A percentile compares a stretch with the other conserved stretches of the same genome.
phyloP scores from a whole-genome alignment of 2,329 filamentous ascomycete species.

The Neonectria faginata region DNA sequence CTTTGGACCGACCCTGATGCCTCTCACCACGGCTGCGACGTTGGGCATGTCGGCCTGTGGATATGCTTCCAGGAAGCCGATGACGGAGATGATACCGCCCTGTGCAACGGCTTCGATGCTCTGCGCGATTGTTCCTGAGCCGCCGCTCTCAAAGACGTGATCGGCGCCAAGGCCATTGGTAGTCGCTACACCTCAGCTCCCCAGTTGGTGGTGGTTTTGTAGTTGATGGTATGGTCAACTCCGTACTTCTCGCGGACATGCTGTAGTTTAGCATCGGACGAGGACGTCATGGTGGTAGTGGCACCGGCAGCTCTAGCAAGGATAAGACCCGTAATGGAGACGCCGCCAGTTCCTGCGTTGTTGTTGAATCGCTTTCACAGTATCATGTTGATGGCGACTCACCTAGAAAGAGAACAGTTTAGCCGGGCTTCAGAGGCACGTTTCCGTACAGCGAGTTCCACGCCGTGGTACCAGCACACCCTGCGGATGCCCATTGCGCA shows the following conservation, averaged over 20 bases:
- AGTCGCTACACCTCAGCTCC: slow-evolving; percentile 56
- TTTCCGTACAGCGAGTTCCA: slow-evolving; percentile 62
- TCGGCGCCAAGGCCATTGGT: slow-evolving; percentile 60
- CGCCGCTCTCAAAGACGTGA: slow-evolving; percentile 54
- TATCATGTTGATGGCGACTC: neutral
- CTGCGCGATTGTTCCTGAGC: slow-evolving; percentile 56
- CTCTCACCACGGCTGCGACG: slow-evolving; percentile 20
- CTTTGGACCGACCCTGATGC: slow-evolving; percentile 24
- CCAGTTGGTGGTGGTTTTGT: slow-evolving; percentile 59
- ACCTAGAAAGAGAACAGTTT: slow-evolving; percentile 54
- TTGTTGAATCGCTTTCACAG: no score
- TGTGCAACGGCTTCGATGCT: slow-evolving; percentile 57
- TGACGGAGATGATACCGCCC: slow-evolving; percentile 59
- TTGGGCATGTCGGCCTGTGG: slow-evolving; percentile 22
- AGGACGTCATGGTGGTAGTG: slow-evolving; percentile 62
- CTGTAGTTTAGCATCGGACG: slow-evolving; percentile 60
- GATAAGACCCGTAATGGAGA: slow-evolving; percentile 57
- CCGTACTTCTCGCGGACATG: slow-evolving; percentile 52
- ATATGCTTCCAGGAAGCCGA: slow-evolving; percentile 54
- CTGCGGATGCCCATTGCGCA: slow-evolving; percentile 52
- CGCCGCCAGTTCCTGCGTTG: slow-evolving; percentile 58
- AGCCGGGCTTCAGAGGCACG: slow-evolving; percentile 53
- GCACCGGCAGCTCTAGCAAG: slow-evolving; percentile 60
- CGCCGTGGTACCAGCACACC: slow-evolving; percentile 59
- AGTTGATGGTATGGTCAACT: slow-evolving; percentile 62